Conservation (phyloP, 306 rosid species). For the Prunus salicina region DNA sequence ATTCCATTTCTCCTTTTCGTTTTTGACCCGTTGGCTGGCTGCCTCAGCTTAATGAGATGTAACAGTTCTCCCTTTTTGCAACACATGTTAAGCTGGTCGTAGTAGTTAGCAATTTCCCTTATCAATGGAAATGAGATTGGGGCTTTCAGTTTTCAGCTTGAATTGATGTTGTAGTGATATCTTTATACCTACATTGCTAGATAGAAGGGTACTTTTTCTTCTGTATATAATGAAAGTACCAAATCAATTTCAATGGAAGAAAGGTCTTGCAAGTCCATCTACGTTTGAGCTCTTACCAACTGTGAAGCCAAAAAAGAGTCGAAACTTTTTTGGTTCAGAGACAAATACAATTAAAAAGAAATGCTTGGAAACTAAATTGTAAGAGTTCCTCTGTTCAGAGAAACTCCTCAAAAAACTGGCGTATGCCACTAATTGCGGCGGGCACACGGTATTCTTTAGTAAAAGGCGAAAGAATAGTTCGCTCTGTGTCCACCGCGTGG, state of each 20-base stretch:
- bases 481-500: conserved; percentile 33
- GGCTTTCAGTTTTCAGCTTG: too few species aligned
- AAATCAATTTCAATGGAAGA: too few species aligned
- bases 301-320: too few species aligned
- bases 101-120: neutral
- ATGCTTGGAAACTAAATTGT: neutral
- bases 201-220: too few species aligned
- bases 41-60: neutral
- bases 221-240: neutral
- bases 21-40: neutral
- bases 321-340: too few species aligned
- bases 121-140: too few species aligned
- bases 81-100: neutral
- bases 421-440: conserved; percentile 35
- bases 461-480: conserved; percentile 74
- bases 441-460: conserved; percentile 64
- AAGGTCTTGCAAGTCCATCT: neutral
- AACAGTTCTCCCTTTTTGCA: neutral
- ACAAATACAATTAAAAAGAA: too few species aligned
- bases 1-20: neutral
- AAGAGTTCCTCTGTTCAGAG: neutral
- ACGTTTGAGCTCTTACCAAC: too few species aligned
- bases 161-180: neutral
- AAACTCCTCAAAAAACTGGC: conserved; percentile 24
- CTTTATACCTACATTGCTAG: neutral